These are phyloP conservation scores for Fusarium sp. DNA, from an alignment of 2,329 filamentous ascomycete genomes.

Conservation along the genomic window DNA sequence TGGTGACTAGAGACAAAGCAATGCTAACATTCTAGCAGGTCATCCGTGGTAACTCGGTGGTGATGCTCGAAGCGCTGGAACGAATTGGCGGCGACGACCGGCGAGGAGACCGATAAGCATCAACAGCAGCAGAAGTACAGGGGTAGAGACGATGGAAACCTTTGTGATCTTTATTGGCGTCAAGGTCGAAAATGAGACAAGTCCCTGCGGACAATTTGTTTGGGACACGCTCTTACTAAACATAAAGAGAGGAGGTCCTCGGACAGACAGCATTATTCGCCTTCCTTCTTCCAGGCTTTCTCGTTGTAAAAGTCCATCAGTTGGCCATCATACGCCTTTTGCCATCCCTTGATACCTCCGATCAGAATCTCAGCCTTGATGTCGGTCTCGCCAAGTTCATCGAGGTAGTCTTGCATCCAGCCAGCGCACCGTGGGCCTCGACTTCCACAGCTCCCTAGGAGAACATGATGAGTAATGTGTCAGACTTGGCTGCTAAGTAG, in stretches of 20 bases:
- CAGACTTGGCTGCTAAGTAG: not conserved
- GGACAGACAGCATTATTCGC: constrained; percentile 37
- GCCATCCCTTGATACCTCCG: constrained; percentile 66
- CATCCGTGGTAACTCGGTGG: constrained; percentile 96
- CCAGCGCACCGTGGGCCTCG: constrained; percentile 62
- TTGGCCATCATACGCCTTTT: constrained; percentile 56
- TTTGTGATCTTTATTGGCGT: constrained; percentile 47
- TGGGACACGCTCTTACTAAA: constrained; percentile 45
- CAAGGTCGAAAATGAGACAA: constrained; percentile 47
- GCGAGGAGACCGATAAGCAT: constrained; percentile 46
- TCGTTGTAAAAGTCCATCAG: constrained; percentile 63
- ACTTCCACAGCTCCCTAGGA: constrained; percentile 58
- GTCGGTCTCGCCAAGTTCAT: constrained; percentile 53
- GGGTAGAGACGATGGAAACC: constrained; percentile 28
- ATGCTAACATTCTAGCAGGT: constrained; percentile 64
- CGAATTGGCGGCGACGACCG: constrained; percentile 71
- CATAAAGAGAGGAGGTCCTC: constrained; percentile 42
- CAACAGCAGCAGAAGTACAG: constrained; percentile 14
- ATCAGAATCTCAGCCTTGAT: constrained; percentile 58
- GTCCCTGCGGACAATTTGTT: constrained; percentile 33
- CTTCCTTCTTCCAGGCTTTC: constrained; percentile 47
- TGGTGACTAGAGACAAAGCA: not conserved
- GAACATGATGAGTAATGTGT: not conserved
- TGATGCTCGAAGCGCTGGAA: constrained; percentile 90
- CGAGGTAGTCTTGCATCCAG: constrained; percentile 66